Percentiles rank a stretch among this genome's conserved stretches.
Conservation (phyloP, 345 rosid genomes). For the Eutrema heterophyllum region DNA sequence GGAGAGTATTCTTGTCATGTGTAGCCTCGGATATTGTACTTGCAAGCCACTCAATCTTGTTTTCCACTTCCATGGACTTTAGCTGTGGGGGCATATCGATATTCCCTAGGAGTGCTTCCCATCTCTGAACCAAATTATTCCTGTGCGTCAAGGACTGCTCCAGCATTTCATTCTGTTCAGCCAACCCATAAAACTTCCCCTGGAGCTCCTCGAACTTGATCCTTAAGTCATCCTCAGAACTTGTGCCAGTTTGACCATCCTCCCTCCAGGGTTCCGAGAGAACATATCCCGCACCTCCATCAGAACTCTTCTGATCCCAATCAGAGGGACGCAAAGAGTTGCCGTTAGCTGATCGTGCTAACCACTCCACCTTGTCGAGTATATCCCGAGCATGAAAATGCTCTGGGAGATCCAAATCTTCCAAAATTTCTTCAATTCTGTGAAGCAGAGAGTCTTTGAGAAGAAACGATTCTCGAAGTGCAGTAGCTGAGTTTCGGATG, state of each 20-base stretch:
- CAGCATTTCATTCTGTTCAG: slow-evolving; percentile 98
- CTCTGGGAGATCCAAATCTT: slow-evolving; percentile 88
- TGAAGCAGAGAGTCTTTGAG: slow-evolving; percentile 93
- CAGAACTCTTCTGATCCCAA: slow-evolving; percentile 73
- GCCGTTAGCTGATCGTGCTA: slow-evolving; percentile 65
- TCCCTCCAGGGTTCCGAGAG: slow-evolving; percentile 76
- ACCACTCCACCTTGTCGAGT: slow-evolving; percentile 90
- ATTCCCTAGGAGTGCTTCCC: slow-evolving; percentile 75
- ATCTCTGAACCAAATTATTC: slow-evolving; percentile 77
- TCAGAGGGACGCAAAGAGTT: slow-evolving; percentile 53
- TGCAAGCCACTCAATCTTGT: slow-evolving; percentile 84
- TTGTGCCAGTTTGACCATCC: slow-evolving; percentile 53
- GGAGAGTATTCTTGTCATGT: slow-evolving; percentile 54
- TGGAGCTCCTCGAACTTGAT: slow-evolving; percentile 87
- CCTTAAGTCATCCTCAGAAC: slow-evolving; percentile 64
- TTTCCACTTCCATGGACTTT: slow-evolving; percentile 67
- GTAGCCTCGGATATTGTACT: slow-evolving; percentile 59
- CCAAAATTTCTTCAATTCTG: slow-evolving; percentile 89
- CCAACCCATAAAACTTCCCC: slow-evolving; percentile 83
- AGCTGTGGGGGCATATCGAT: slow-evolving; percentile 67
- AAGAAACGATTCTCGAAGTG: slow-evolving; percentile 92
- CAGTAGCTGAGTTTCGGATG: slow-evolving; percentile 94
- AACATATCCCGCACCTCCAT: slow-evolving; percentile 58
- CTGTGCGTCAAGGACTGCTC: slow-evolving; percentile 94
- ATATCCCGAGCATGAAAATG: slow-evolving; percentile 84